These are phyloP conservation scores for Silene noctiflora DNA, from an alignment of 179 eudicot species.

Conservation along the genomic window DNA sequence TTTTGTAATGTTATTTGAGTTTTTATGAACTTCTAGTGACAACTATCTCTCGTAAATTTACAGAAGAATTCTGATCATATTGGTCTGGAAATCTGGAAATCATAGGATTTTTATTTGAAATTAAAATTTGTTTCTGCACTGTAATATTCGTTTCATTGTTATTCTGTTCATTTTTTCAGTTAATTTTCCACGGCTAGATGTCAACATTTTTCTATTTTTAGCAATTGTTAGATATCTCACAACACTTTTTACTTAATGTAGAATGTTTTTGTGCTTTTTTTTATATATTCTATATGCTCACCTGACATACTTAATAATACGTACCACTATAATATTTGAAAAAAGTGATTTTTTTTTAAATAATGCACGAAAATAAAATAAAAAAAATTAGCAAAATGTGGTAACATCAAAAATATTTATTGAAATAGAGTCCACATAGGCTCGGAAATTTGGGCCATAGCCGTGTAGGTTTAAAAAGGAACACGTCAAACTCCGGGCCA, in stretches of 20 bases:
- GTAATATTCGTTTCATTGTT: neutral
- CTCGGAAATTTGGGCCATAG: no score
- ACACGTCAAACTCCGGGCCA: no score
- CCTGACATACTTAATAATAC: neutral
- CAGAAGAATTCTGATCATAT: neutral
- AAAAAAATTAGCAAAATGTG: neutral
- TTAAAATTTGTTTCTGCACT: neutral
- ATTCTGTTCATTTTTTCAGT: neutral
- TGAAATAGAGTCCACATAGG: no score
- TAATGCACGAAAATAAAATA: no score
- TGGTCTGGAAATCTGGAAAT: neutral
- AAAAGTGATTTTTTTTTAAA: no score
- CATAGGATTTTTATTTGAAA: neutral
- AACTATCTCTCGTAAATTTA: neutral
- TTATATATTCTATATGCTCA: neutral
- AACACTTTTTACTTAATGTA: neutral
- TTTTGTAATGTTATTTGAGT: neutral
- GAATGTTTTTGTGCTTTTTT: neutral
- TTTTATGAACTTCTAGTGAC: neutral
- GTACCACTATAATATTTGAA: neutral
- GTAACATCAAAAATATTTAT: no score
- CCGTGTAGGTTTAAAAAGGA: no score
- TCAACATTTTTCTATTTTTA: neutral
- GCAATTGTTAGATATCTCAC: conserved; percentile 1
- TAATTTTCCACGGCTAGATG: neutral